A percentile compares a stretch with the other conserved stretches of the same genome.
Conservation (phyloP, 2,329 filamentous ascomycete species). For the Meredithiella fracta region DNA sequence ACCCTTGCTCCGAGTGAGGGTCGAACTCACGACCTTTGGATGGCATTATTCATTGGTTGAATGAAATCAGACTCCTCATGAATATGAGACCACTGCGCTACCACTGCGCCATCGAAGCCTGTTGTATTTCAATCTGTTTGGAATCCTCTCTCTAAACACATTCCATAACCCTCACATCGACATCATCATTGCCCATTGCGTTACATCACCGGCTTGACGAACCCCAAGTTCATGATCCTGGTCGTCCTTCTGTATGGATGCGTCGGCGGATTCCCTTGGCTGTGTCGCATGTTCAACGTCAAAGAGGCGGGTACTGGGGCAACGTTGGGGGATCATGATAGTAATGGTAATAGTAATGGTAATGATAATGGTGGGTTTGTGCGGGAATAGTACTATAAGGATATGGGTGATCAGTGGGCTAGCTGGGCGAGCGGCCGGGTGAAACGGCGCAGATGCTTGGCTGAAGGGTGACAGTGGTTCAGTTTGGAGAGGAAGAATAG, state of each 20-base stretch:
- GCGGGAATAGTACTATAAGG: not conserved
- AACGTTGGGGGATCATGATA: not conserved
- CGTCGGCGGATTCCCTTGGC: too few species aligned
- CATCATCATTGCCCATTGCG: not conserved
- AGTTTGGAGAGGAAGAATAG: not conserved
- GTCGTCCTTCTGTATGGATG: not conserved
- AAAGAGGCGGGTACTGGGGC: not conserved
- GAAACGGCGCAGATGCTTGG: not conserved
- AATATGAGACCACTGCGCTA: constrained; percentile 15
- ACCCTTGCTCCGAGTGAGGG: constrained; percentile 15
- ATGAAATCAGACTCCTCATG: constrained; percentile 15
- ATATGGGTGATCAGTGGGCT: not conserved
- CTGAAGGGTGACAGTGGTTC: not conserved
- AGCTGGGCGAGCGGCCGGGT: not conserved
- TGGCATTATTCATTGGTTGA: constrained; percentile 12
- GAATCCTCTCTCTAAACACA: too few species aligned
- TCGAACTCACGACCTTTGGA: constrained; percentile 16
- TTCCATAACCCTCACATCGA: too few species aligned
- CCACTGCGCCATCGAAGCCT: constrained; percentile 15
- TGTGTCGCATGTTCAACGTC: not conserved
- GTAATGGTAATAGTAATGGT: not conserved
- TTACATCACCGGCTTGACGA: not conserved
- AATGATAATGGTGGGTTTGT: not conserved
- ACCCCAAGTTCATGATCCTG: not conserved
- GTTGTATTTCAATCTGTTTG: constrained; percentile 11